Evolutionary conservation across 192 early-diverging fungal species (phyloP).

Genomic region (Rhizoclosmatium sp.): DNA sequence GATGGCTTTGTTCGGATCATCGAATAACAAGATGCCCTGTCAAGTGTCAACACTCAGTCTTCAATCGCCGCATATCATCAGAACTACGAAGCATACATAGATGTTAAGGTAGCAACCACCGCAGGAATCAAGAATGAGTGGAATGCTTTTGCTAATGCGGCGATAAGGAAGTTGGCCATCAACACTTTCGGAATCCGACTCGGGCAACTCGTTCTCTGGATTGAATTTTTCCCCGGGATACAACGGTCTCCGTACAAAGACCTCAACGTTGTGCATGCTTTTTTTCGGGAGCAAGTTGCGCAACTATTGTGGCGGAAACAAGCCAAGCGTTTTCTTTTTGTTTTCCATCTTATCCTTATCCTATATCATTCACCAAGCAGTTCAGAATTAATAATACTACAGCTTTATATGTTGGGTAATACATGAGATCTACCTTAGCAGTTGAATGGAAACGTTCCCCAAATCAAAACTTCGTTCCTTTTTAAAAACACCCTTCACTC

Average conservation of each 20-base stretch:
- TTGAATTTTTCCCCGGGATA: neutral
- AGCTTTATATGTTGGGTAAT: no score
- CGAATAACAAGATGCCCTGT: neutral
- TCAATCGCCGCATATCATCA: neutral
- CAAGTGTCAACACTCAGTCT: neutral
- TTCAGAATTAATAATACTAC: no score
- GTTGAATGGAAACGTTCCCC: no score
- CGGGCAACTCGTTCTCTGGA: neutral
- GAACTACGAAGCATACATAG: neutral
- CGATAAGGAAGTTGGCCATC: neutral
- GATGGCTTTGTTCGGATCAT: neutral
- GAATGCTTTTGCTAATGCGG: neutral
- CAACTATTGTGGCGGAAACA: no score
- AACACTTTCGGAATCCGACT: neutral
- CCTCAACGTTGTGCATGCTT: conserved; percentile 3
- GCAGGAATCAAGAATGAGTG: neutral
- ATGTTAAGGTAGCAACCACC: neutral
- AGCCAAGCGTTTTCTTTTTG: no score
- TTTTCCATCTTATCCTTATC: no score
- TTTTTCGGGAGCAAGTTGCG: no score
- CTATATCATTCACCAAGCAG: no score
- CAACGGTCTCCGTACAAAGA: neutral
- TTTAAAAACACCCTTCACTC: neutral
- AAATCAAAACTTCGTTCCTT: no score
- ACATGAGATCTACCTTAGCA: no score